phyloP scores from a whole-genome alignment of 192 early-diverging fungal species.

The Entophlyctis luteolus region DNA sequence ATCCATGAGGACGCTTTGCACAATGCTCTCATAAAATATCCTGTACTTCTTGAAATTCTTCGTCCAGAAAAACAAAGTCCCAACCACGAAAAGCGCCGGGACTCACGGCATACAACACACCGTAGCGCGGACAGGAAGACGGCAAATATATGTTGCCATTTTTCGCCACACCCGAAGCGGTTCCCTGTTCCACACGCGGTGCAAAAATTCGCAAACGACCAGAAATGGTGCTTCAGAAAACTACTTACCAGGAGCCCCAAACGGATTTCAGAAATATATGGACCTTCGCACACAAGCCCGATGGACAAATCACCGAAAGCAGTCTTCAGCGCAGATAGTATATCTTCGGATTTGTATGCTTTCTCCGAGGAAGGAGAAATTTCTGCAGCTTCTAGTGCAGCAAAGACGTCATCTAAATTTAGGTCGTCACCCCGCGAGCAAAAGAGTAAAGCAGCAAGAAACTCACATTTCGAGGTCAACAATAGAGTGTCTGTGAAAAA shows the following conservation, averaged over 20 bases:
- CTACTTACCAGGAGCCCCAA: constrained; percentile 1
- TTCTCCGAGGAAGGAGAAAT: constrained; percentile 8
- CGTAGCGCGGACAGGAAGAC: constrained; percentile 23
- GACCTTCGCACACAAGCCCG: constrained; percentile 22
- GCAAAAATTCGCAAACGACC: too few species aligned
- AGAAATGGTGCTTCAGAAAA: too few species aligned
- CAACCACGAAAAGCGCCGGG: too few species aligned
- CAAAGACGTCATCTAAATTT: constrained; percentile 13
- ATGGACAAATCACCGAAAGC: constrained; percentile 11
- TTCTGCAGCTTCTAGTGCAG: background rate
- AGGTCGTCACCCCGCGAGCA: too few species aligned
- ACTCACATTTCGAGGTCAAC: constrained; percentile 4
- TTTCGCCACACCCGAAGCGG: constrained; percentile 7
- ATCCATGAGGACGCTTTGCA: too few species aligned
- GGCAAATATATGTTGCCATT: constrained; percentile 16
- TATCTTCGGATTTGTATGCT: constrained; percentile 14
- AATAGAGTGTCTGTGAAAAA: constrained; percentile 15
- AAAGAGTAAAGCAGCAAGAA: too few species aligned
- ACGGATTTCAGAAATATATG: constrained; percentile 25
- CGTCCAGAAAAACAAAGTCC: too few species aligned
- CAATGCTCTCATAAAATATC: too few species aligned
- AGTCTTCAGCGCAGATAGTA: constrained; percentile 3
- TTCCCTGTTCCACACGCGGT: too few species aligned
- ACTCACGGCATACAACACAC: constrained; percentile 14
- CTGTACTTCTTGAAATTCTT: too few species aligned